Conservation (phyloP, 1,284 basidiomycete genomes). For the Sporisorium sorghi region DNA sequence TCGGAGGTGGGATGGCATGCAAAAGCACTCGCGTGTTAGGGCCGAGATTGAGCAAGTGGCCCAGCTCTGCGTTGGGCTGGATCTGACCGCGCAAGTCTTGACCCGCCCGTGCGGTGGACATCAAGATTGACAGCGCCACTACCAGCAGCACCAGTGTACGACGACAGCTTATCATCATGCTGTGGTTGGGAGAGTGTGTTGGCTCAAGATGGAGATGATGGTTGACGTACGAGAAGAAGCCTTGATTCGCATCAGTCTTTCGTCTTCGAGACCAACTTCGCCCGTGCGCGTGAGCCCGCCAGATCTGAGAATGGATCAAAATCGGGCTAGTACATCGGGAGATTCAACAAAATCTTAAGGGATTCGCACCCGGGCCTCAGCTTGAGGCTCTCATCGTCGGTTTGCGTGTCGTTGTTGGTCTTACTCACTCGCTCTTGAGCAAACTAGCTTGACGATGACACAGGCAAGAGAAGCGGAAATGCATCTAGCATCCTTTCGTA, state of each 20-base stretch:
- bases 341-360: too few relatives aligned
- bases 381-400: too few relatives aligned
- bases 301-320: too few relatives aligned
- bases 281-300: too few relatives aligned
- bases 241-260: too few relatives aligned
- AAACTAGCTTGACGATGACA: not conserved
- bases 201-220: not conserved
- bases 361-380: too few relatives aligned
- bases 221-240: not conserved
- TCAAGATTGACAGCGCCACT: conserved; percentile 22
- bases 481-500: conserved; percentile 2
- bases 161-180: conserved; percentile 1
- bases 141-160: conserved; percentile 6
- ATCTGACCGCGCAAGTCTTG: conserved; percentile 55
- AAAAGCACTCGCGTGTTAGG: conserved; percentile 43
- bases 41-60: conserved; percentile 41
- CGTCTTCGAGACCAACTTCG: too few relatives aligned
- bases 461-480: not conserved
- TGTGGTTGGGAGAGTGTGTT: not conserved
- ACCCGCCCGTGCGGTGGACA: conserved; percentile 14
- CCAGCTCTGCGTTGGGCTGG: conserved; percentile 41
- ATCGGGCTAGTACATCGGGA: too few relatives aligned
- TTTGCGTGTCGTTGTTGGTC: too few relatives aligned
- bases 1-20: conserved; percentile 32
- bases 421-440: not conserved